phyloP scores from a whole-genome alignment of 2,329 filamentous ascomycete species.

The Diaporthe australafricana region DNA sequence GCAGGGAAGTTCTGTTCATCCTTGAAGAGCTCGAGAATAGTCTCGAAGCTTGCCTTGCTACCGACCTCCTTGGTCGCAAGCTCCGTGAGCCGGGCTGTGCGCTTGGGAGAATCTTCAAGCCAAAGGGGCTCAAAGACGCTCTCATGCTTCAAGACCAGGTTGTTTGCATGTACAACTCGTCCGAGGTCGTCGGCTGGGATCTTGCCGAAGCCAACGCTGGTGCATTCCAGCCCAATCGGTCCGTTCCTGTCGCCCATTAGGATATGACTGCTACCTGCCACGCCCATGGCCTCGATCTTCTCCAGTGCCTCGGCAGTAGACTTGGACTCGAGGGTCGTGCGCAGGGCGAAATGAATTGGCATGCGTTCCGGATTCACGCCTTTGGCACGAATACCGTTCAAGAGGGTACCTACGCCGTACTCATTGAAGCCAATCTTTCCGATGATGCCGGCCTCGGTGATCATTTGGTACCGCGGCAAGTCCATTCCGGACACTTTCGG shows the following conservation, averaged over 20 bases:
- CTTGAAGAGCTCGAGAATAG: not conserved
- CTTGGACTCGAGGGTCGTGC: slow-evolving; percentile 63
- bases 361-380: slow-evolving; percentile 62
- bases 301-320: slow-evolving; percentile 59
- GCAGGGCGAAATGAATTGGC: slow-evolving; percentile 70
- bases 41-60: not conserved
- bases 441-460: slow-evolving; percentile 69
- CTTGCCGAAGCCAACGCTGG: slow-evolving; percentile 39
- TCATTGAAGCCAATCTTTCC: slow-evolving; percentile 74
- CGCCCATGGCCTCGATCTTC: slow-evolving; percentile 54
- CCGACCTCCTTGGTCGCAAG: slow-evolving; percentile 12
- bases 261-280: slow-evolving; percentile 63
- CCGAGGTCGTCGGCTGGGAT: not conserved
- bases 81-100: slow-evolving; percentile 27
- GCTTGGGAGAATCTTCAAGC: not conserved
- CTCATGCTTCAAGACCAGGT: not conserved
- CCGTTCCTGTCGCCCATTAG: slow-evolving; percentile 57
- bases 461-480: slow-evolving; percentile 63
- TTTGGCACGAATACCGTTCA: slow-evolving; percentile 70
- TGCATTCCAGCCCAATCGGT: slow-evolving; percentile 59
- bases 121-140: not conserved
- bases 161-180: not conserved
- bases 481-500: slow-evolving; percentile 55
- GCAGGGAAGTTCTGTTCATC: slow-evolving; percentile 3
- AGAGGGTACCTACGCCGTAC: slow-evolving; percentile 66